phyloP scores from a whole-genome alignment of 257 asterid species.

The Linaria vulgaris region DNA sequence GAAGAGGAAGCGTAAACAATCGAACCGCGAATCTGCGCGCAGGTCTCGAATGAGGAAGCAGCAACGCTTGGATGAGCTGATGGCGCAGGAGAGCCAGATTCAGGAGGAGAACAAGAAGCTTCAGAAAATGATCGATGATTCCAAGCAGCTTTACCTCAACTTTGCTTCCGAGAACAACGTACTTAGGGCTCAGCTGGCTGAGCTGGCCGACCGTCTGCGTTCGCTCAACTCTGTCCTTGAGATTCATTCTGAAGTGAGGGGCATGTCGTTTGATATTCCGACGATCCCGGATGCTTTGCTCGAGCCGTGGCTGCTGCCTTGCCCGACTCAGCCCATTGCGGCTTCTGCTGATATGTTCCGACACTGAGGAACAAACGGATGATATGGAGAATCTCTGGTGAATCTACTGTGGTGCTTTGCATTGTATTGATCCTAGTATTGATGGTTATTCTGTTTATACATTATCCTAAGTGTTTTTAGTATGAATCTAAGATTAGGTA shows the following conservation, averaged over 20 bases:
- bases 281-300: conserved; percentile 31
- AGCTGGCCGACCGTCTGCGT: conserved; percentile 48
- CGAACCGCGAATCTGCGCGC: conserved; percentile 58
- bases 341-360: conserved; percentile 42
- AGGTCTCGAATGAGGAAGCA: conserved; percentile 59
- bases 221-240: conserved; percentile 44
- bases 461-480: conserved; percentile 1
- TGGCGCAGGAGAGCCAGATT: conserved; percentile 39
- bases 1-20: conserved; percentile 54
- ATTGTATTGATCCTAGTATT: not conserved
- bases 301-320: conserved; percentile 62
- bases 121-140: conserved; percentile 47
- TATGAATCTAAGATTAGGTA: conserved; percentile 13
- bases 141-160: conserved; percentile 32
- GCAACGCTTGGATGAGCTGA: conserved; percentile 56
- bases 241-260: conserved; percentile 33
- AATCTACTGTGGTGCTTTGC: not conserved
- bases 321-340: conserved; percentile 46
- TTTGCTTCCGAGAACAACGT: conserved; percentile 53
- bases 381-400: too few species aligned
- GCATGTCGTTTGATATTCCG: conserved; percentile 30
- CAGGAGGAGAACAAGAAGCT: conserved; percentile 48
- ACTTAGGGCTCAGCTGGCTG: conserved; percentile 55
- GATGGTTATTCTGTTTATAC: conserved; percentile 11
- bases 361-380: conserved; percentile 27